phyloP scores from a whole-genome alignment of 345 rosid species.

The Pelargonium nanum region DNA sequence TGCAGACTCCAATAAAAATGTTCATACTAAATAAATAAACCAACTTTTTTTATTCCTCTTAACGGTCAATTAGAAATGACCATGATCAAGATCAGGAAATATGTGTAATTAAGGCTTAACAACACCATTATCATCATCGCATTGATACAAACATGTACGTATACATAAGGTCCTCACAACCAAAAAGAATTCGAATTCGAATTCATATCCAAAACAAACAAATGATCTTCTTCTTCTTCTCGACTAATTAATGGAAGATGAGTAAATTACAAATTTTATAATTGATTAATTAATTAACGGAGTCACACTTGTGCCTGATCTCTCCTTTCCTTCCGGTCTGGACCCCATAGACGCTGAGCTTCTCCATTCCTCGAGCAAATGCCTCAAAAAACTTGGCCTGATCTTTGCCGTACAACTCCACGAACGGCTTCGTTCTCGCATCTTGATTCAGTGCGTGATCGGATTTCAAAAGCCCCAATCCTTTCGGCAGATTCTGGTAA shows the following conservation, averaged over 20 bases:
- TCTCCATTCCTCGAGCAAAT: constrained; percentile 70
- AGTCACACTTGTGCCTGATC: constrained; percentile 86
- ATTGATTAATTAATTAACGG: constrained; percentile 61
- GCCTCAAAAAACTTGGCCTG: constrained; percentile 55
- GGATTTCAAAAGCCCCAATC: constrained; percentile 64
- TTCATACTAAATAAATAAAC: too few species aligned
- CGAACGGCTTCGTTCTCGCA: constrained; percentile 48
- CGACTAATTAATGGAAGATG: too few species aligned
- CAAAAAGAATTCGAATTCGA: background rate
- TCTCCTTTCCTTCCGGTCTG: constrained; percentile 80
- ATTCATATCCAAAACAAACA: background rate
- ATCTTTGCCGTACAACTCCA: constrained; percentile 58
- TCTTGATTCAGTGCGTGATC: constrained; percentile 60
- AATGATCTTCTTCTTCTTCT: background rate
- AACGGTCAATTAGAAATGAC: too few species aligned
- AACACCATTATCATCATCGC: too few species aligned
- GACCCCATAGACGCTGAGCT: constrained; percentile 61
- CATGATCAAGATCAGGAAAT: too few species aligned
- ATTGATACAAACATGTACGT: background rate
- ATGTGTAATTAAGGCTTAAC: too few species aligned
- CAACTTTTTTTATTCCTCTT: too few species aligned
- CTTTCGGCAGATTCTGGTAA: constrained; percentile 65
- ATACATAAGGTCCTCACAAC: background rate
- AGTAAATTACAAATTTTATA: too few species aligned
- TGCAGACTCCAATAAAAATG: too few species aligned